Percentiles rank a stretch among this genome's conserved stretches.
These are phyloP conservation scores for Ogataea dorogensis DNA, from an alignment of 805 yeast genomes.

Conservation along the genomic window DNA sequence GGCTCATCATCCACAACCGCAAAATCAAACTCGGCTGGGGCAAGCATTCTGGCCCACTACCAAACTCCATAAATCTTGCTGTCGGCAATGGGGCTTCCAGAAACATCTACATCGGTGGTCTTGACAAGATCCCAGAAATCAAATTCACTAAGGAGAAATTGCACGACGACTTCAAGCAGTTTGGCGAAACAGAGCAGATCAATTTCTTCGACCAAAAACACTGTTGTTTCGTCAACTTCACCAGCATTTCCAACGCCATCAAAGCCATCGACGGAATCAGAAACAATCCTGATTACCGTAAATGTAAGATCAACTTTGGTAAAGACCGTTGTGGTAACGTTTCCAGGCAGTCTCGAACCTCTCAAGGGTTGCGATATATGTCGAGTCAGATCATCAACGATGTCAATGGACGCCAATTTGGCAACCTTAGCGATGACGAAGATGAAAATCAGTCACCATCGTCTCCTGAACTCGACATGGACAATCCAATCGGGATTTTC, in stretches of 20 bases:
- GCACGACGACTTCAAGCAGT: slow-evolving; percentile 70
- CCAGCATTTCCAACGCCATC: slow-evolving; percentile 87
- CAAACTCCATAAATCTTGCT: slow-evolving; percentile 82
- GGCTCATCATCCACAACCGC: slow-evolving; percentile 79
- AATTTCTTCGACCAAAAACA: slow-evolving; percentile 79
- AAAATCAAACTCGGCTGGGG: slow-evolving; percentile 97
- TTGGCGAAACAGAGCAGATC: slow-evolving; percentile 94
- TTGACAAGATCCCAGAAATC: slow-evolving; percentile 33
- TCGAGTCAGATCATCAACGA: slow-evolving; percentile 20
- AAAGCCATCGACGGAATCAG: slow-evolving; percentile 90
- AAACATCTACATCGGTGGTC: slow-evolving; percentile 80
- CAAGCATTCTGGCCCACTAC: slow-evolving; percentile 88
- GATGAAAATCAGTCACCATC: slow-evolving; percentile 2
- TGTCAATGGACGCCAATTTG: slow-evolving; percentile 22
- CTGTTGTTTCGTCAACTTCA: slow-evolving; percentile 90
- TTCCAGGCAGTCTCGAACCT: slow-evolving; percentile 63
- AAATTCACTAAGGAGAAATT: slow-evolving; percentile 45
- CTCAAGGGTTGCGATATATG: slow-evolving; percentile 9
- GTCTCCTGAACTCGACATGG: slow-evolving; percentile 1
- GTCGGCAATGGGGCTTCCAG: slow-evolving; percentile 93
- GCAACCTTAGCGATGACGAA: slow-evolving; percentile 23
- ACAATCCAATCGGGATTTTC: slow-evolving; percentile 27
- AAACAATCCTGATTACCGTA: slow-evolving; percentile 64
- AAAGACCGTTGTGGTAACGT: slow-evolving; percentile 94
- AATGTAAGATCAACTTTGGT: slow-evolving; percentile 84